Conservation (phyloP, 495 filamentous ascomycete genomes). For the Penicillium salamii region DNA sequence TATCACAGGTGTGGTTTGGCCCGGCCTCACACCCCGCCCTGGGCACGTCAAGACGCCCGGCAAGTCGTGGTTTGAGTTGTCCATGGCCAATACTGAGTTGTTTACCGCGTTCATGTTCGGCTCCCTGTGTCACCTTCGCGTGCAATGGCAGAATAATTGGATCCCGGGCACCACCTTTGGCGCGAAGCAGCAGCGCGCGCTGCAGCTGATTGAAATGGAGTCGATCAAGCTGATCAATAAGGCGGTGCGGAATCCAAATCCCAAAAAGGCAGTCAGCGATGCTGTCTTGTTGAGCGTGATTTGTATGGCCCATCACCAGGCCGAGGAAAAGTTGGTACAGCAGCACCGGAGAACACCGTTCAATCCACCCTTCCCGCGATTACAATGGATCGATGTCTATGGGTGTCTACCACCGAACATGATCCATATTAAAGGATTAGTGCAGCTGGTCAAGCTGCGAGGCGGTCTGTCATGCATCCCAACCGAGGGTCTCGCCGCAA, state of each 20-base stretch:
- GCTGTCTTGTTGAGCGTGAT: conserved; percentile 39
- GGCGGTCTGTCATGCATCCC: conserved; percentile 35
- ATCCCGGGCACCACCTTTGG: conserved; percentile 20
- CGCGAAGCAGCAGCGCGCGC: conserved; percentile 22
- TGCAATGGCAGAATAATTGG: conserved; percentile 33
- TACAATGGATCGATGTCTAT: conserved; percentile 46
- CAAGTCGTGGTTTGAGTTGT: conserved; percentile 35
- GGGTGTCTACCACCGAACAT: conserved; percentile 36
- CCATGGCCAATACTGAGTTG: conserved; percentile 33
- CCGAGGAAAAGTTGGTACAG: conserved; percentile 12
- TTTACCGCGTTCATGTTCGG: conserved; percentile 40
- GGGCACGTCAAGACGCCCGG: conserved; percentile 3
- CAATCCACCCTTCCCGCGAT: conserved; percentile 33
- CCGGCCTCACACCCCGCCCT: conserved; percentile 28
- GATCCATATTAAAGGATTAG: conserved; percentile 35
- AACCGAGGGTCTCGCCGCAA: conserved; percentile 28
- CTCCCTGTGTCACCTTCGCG: conserved; percentile 39
- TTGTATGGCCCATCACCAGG: conserved; percentile 42
- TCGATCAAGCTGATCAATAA: conserved; percentile 36
- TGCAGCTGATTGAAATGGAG: conserved; percentile 35
- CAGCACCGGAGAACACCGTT: conserved; percentile 27
- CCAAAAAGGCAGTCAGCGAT: conserved; percentile 31
- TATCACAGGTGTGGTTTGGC: conserved; percentile 34
- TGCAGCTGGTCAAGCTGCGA: conserved; percentile 34
- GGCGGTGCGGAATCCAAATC: conserved; percentile 25